Percentiles rank a stretch among this genome's conserved stretches.
Conservation (phyloP, 306 rosid genomes). For the Fragaria nilgerrensis region DNA sequence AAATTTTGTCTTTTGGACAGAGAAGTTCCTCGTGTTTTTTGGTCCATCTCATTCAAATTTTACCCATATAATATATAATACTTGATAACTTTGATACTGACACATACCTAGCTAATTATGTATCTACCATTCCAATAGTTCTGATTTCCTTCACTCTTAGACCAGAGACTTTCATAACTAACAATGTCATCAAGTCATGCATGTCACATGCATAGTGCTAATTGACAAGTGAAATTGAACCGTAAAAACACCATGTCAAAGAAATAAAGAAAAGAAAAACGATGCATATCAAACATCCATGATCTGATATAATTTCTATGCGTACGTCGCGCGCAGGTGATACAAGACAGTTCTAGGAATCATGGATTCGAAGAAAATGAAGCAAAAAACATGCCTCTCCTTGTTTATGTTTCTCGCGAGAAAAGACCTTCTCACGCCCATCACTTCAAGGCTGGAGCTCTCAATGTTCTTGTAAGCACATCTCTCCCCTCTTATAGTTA, state of each 20-base stretch:
- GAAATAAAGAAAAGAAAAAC: too few relatives aligned
- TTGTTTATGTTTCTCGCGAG: constrained; percentile 66
- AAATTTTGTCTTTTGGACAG: too few relatives aligned
- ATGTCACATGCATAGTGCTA: not conserved
- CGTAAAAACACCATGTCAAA: not conserved
- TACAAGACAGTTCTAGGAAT: constrained; percentile 2
- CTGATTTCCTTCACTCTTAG: not conserved
- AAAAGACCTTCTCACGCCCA: constrained; percentile 46
- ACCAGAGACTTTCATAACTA: not conserved
- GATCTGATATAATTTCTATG: not conserved
- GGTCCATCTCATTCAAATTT: too few relatives aligned
- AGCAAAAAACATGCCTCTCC: constrained; percentile 35
- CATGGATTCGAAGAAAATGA: not conserved
- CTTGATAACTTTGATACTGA: not conserved
- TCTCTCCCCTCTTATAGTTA: not conserved
- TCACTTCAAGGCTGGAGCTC: constrained; percentile 78
- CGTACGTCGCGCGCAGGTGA: constrained; percentile 12
- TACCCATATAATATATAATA: not conserved
- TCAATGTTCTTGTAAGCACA: constrained; percentile 56
- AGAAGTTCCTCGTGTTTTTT: too few relatives aligned
- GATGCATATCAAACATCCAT: not conserved
- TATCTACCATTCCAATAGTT: not conserved
- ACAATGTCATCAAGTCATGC: not conserved
- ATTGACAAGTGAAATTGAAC: not conserved
- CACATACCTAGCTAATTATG: not conserved